Evolutionary conservation across 1,139 yeast species (phyloP), one percentile per base, ranked within the genome.

Genomic region (Suhomyces chickasaworum): DNA sequence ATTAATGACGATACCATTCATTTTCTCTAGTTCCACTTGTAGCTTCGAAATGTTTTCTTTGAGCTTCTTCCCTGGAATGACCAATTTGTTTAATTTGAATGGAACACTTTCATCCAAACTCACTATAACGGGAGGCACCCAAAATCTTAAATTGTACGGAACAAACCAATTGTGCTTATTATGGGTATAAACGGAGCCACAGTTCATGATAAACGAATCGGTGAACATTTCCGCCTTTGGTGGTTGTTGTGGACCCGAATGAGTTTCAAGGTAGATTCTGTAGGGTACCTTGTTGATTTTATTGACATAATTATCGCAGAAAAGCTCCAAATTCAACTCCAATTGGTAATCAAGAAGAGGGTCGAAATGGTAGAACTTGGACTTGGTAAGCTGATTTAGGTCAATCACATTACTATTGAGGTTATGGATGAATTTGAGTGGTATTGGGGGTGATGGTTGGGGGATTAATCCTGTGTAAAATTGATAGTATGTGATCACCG

Each of bases 381-480:
- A 27, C 12, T 34, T 22, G n/a, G 22, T 15, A 4, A 41, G 38
- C 2, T 34, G 35, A 7, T 30, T 32, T 7, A 45, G 16, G 32
- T 46, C 43, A 4, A 43, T 23, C 22, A 46, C 42, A 25, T 37
- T 44, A 20, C 44, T 40, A 20, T 43, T 46, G 22, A 29, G 18
- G 33, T 41, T 37, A 9, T 41, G 23, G 32, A 18, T n/a, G 38
- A 71, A 56, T 9, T 57, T 52, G 5, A 72, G 53, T 1, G 70
- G 68, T 1, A 68, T 51, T 10, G 50, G 33, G 4, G 69, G 60
- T 3, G 63, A 50, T 1, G 70, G 61, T 7, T 55, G 55, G 2
- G 78, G 78, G 15, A 74, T 61, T 18, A 74, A 56, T 29, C 60
- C 51, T 42, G 59, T 53, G 58, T 72, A 71, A 54, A 74, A 69